A percentile compares a stretch with the other conserved stretches of the same genome.
Conservation (phyloP, 495 filamentous ascomycete species). For the Penicillium chermesinum region DNA sequence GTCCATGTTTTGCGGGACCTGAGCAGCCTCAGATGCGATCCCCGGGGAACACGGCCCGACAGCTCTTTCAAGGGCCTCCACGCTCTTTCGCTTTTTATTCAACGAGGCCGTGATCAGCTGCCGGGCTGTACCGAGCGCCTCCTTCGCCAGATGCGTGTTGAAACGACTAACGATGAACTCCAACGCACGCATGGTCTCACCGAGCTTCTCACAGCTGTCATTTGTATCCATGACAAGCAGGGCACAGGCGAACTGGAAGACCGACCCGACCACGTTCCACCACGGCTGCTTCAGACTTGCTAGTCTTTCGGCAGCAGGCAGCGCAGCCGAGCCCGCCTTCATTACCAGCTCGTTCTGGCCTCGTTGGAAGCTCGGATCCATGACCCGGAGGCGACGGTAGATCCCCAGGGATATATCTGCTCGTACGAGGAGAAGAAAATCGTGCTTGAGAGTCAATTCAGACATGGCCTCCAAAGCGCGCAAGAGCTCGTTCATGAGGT, state of each 20-base stretch:
- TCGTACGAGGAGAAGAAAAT: constrained; percentile 27
- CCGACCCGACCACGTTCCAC: constrained; percentile 38
- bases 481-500: constrained; percentile 14
- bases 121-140: constrained; percentile 35
- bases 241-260: constrained; percentile 41
- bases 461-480: constrained; percentile 8
- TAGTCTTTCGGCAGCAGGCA: constrained; percentile 27
- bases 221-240: constrained; percentile 37
- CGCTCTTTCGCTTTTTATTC: constrained; percentile 21
- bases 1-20: constrained; percentile 3
- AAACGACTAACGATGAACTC: constrained; percentile 25
- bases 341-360: constrained; percentile 18
- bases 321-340: constrained; percentile 8
- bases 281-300: constrained; percentile 26
- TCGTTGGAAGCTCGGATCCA: constrained; percentile 18
- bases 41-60: constrained; percentile 6
- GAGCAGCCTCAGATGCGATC: background rate
- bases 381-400: constrained; percentile 34
- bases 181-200: constrained; percentile 33
- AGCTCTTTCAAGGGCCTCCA: constrained; percentile 13
- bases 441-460: constrained; percentile 11
- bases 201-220: constrained; percentile 26
- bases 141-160: constrained; percentile 32
- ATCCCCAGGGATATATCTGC: constrained; percentile 36
- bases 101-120: constrained; percentile 23